Conservation (phyloP, 192 early-diverging fungal genomes). For the Coemansia sp. region DNA sequence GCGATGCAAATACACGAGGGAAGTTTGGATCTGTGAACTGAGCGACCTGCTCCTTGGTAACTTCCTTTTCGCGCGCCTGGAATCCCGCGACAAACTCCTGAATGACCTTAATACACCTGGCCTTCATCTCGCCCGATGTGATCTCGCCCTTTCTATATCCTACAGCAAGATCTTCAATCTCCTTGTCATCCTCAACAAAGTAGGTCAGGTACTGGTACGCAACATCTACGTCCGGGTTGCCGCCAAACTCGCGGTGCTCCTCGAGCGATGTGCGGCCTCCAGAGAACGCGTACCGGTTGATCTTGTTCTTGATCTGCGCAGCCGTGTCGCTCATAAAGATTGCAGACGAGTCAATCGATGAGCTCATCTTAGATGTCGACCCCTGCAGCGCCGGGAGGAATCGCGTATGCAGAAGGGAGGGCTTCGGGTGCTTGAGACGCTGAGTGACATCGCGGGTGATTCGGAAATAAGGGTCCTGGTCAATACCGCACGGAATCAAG, state of each 20-base stretch:
- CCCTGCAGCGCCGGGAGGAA: conserved; percentile 96
- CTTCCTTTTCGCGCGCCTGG: conserved; percentile 65
- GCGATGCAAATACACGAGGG: conserved; percentile 37
- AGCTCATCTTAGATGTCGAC: conserved; percentile 90
- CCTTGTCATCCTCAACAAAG: conserved; percentile 94
- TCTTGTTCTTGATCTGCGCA: conserved; percentile 96
- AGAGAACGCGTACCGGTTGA: conserved; percentile 92
- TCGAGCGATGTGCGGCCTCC: conserved; percentile 88
- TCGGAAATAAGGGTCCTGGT: conserved; percentile 99
- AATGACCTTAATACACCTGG: conserved; percentile 81
- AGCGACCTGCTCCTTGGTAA: conserved; percentile 63
- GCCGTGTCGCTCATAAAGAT: conserved; percentile 91
- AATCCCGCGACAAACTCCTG: conserved; percentile 73
- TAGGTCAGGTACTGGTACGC: conserved; percentile 90
- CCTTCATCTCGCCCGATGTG: conserved; percentile 86
- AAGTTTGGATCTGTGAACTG: conserved; percentile 63
- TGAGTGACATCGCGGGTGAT: conserved; percentile 92
- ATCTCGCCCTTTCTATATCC: conserved; percentile 82
- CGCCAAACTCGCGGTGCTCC: conserved; percentile 75
- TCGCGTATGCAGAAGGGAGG: conserved; percentile 86
- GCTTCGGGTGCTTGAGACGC: conserved; percentile 94
- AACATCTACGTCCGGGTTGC: conserved; percentile 94
- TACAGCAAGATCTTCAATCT: conserved; percentile 65
- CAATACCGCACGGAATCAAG: conserved; percentile 97
- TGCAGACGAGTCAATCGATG: conserved; percentile 83